A percentile compares a stretch with the other conserved stretches of the same genome.
Conservation (phyloP, 768 basidiomycete species). For the Rossbeevera mucosa region DNA sequence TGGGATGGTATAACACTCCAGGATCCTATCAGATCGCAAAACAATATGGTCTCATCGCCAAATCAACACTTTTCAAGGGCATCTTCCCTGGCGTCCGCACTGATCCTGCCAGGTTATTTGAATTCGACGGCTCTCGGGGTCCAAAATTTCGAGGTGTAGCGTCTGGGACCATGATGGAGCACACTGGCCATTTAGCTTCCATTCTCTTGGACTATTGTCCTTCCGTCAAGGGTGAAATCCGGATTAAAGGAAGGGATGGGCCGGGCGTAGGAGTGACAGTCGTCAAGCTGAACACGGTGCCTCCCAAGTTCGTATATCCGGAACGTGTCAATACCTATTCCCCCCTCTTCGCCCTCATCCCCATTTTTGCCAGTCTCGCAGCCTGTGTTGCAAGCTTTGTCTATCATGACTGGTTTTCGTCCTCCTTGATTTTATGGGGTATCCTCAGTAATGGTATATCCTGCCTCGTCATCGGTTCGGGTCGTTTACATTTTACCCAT, state of each 20-base stretch:
- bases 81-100: conserved; percentile 10
- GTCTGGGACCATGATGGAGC: conserved; percentile 8
- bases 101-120: conserved; percentile 8
- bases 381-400: conserved; percentile 17
- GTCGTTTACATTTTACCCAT: conserved; percentile 12
- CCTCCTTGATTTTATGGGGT: conserved; percentile 26
- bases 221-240: not conserved
- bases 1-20: conserved; percentile 34
- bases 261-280: not conserved
- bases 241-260: conserved; percentile 1
- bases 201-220: conserved; percentile 3
- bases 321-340: not conserved
- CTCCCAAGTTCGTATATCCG: not conserved
- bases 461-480: conserved; percentile 21
- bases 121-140: conserved; percentile 1
- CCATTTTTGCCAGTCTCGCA: conserved; percentile 16
- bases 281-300: not conserved
- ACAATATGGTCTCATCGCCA: conserved; percentile 20
- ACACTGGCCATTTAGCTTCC: conserved; percentile 6
- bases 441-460: conserved; percentile 27
- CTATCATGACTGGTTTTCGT: conserved; percentile 24
- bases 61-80: conserved; percentile 11
- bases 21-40: conserved; percentile 28
- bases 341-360: conserved; percentile 12
- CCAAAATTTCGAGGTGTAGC: conserved; percentile 1